phyloP scores from a whole-genome alignment of 2,329 filamentous ascomycete genomes.

The Paecilomyces sp. region DNA sequence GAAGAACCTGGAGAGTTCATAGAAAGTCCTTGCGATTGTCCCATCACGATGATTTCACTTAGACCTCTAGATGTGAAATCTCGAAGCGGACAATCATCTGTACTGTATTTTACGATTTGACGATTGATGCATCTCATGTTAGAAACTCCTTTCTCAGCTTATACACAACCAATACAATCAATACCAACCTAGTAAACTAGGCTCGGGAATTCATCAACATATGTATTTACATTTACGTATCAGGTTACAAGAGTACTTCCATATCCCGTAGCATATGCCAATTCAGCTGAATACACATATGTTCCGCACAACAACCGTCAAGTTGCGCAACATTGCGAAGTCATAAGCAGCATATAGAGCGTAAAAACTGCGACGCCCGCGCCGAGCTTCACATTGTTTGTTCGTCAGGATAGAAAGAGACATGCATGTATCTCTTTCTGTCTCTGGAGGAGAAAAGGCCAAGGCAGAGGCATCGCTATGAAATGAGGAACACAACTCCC shows the following conservation, averaged over 20 bases:
- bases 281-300: background rate
- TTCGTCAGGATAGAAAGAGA: background rate
- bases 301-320: background rate
- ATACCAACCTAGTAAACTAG: background rate
- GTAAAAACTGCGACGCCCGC: background rate
- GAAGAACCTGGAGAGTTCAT: constrained; percentile 27
- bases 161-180: background rate
- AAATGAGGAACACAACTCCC: background rate
- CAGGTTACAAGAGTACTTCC: background rate
- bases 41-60: background rate
- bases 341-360: background rate
- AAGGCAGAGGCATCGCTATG: background rate
- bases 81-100: background rate
- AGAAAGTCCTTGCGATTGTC: background rate
- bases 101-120: background rate
- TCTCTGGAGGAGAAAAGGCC: background rate
- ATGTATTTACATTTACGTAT: background rate
- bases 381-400: background rate
- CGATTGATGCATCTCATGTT: background rate
- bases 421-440: background rate
- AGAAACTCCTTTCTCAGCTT: background rate
- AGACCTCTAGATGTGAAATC: background rate
- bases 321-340: background rate
- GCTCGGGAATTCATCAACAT: background rate
- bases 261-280: background rate